phyloP scores from a whole-genome alignment of 164 flowering plant species.

The Nymphaea colorata region DNA sequence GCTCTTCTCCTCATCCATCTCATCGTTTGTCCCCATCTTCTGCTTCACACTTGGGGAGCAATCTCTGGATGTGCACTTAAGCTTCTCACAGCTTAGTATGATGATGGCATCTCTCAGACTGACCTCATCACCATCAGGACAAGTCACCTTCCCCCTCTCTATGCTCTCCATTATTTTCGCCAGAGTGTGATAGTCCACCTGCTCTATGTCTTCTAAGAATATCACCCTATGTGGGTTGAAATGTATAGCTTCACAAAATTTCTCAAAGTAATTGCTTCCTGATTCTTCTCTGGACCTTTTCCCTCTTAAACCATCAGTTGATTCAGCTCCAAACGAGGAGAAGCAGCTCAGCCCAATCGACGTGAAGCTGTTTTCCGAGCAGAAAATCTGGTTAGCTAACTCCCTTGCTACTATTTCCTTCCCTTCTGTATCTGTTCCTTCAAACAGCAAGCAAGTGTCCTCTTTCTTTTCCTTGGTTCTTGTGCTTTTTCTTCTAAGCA shows the following conservation, averaged over 20 bases:
- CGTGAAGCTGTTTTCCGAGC: slow-evolving; percentile 37
- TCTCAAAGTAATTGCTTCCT: slow-evolving; percentile 46
- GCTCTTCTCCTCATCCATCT: slow-evolving; percentile 15
- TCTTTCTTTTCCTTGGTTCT: slow-evolving; percentile 27
- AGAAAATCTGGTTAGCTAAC: slow-evolving; percentile 63
- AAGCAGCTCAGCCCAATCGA: slow-evolving; percentile 56
- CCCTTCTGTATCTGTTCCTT: slow-evolving; percentile 56
- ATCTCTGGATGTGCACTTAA: slow-evolving; percentile 59
- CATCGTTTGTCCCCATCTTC: slow-evolving; percentile 12
- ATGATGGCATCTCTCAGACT: slow-evolving; percentile 57
- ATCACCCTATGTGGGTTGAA: slow-evolving; percentile 70
- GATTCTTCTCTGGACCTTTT: slow-evolving; percentile 70
- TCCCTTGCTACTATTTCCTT: slow-evolving; percentile 69
- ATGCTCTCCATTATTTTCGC: slow-evolving; percentile 61
- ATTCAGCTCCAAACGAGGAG: slow-evolving; percentile 22
- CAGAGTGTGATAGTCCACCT: slow-evolving; percentile 57
- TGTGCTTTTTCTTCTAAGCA: slow-evolving; percentile 33
- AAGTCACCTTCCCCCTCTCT: slow-evolving; percentile 47
- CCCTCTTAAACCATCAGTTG: slow-evolving; percentile 9
- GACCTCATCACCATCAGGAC: slow-evolving; percentile 37
- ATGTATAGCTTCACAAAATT: slow-evolving; percentile 46
- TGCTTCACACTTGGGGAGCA: slow-evolving; percentile 46
- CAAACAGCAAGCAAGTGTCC: slow-evolving; percentile 84
- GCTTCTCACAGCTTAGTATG: slow-evolving; percentile 72
- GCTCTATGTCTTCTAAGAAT: slow-evolving; percentile 65